Percentiles rank a stretch among this genome's conserved stretches.
phyloP scores from a whole-genome alignment of 306 rosid genomes.

The Corylus americana region DNA sequence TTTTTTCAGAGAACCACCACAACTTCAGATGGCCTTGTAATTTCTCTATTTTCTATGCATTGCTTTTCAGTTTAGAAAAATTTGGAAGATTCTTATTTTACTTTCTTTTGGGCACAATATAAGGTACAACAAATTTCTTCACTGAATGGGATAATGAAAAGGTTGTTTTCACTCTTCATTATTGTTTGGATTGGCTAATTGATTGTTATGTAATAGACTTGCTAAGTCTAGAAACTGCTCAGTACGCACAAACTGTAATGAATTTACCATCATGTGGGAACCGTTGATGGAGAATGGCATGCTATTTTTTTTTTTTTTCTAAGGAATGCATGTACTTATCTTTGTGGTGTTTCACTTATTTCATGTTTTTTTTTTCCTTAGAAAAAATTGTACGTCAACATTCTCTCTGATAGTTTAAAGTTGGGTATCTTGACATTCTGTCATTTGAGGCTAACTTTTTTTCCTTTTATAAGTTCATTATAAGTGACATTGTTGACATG shows the following conservation, averaged over 20 bases:
- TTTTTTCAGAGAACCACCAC: constrained; percentile 29
- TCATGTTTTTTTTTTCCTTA: no score
- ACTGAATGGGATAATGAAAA: not conserved
- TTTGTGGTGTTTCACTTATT: no score
- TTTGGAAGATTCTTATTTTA: not conserved
- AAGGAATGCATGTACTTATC: no score
- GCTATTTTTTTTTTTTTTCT: no score
- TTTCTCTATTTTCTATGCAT: constrained; percentile 6
- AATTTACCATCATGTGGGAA: not conserved
- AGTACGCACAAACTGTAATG: not conserved
- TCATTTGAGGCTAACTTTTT: not conserved
- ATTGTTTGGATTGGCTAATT: not conserved
- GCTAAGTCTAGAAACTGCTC: not conserved
- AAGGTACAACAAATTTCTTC: not conserved
- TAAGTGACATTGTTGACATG: not conserved
- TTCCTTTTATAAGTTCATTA: not conserved
- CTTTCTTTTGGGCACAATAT: not conserved
- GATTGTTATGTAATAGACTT: not conserved
- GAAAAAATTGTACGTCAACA: not conserved
- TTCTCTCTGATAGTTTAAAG: not conserved
- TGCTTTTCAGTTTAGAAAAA: not conserved
- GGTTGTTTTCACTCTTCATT: not conserved
- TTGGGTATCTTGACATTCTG: not conserved
- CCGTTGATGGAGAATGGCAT: not conserved
- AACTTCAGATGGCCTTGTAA: constrained; percentile 30